Evolutionary conservation across 2,329 filamentous ascomycete genomes (phyloP).

Genomic region (Thyridium curvatum): DNA sequence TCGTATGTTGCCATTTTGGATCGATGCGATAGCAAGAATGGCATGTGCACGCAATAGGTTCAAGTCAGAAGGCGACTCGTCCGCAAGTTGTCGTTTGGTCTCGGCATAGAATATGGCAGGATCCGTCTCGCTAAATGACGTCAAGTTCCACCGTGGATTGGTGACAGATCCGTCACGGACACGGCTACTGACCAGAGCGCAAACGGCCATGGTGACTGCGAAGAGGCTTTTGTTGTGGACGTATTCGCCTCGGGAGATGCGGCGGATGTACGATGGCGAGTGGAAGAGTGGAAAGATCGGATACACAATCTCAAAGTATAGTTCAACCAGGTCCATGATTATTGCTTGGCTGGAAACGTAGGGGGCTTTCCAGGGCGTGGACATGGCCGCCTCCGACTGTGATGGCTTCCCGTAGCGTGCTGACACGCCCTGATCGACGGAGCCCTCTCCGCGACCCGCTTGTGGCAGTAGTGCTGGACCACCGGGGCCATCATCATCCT

Average conservation of each 20-base stretch:
- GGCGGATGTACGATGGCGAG: conserved; percentile 8
- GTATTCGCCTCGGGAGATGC: conserved; percentile 13
- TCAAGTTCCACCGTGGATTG: conserved; percentile 3
- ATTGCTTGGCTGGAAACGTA: neutral
- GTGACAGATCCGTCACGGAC: conserved; percentile 11
- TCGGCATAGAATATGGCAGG: conserved; percentile 16
- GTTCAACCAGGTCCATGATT: conserved; percentile 9
- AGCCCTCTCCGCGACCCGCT: conserved; percentile 1
- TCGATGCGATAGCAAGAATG: conserved; percentile 14
- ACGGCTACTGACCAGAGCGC: conserved; percentile 13
- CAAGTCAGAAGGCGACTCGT: conserved; percentile 14
- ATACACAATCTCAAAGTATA: conserved; percentile 15
- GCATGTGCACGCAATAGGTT: conserved; percentile 15
- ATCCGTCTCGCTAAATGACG: conserved; percentile 4
- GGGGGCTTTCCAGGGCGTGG: conserved; percentile 6
- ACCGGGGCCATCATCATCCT: neutral
- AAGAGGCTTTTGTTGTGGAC: conserved; percentile 16
- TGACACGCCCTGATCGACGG: conserved; percentile 4
- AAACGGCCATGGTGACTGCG: conserved; percentile 16
- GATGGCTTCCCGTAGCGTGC: conserved; percentile 11
- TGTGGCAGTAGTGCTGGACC: neutral
- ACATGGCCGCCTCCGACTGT: conserved; percentile 11
- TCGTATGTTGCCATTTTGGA: conserved; percentile 15
- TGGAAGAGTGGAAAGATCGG: conserved; percentile 18
- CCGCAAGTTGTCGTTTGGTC: conserved; percentile 15